Base-by-base conservation (phyloP, 2,329 filamentous ascomycete genomes). In the Colletotrichum godetiae region DNA sequence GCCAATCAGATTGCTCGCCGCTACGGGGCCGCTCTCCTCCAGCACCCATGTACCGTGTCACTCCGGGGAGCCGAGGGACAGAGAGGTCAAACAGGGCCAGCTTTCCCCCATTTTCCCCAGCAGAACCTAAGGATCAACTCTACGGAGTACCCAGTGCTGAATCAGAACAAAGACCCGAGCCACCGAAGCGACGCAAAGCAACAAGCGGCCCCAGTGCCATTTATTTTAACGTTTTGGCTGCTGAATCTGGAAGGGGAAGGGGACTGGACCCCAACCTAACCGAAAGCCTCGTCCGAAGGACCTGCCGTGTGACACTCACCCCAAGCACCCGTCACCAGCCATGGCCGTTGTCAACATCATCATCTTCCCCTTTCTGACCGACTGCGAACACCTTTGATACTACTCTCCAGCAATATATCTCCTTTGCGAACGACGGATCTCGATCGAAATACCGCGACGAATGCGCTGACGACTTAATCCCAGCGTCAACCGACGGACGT, bases 31-130 rank as follows among this genome's bases (percentile, higher is more conserved):
- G 53, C 46, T 12, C 31, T 49, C 24, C 42, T 49, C 42, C 42
- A 46, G 35, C 55, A 69, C 67, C 60, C 52, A 46, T 73, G 60
- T 56, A 60, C 70, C 60, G 60, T 37, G 56, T n/a, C 33, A 73
- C 60, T 73, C 67, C 61, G 70, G 70, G 70, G 62, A 63, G 70
- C 70, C 70, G 70, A 73, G 70, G 70, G 67, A 70, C 62, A 56
- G 29, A 24, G 22, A 68, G 52, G 37, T 42, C 62, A 19, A 56
- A n/a, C 42, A 49, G 19, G 19, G 19, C 42, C 53, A 64, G 59
- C 42, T 33, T 49, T 70, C 29, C 35, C 53, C 67, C 55, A 37
- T 55, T 52, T 42, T 49, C 42, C 60, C 49, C 49, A 42, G 62
- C 22, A 15, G 15, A 19, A 42, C 19, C 37, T 15, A 42, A 35